Evolutionary conservation across 176 grass and related monocot genomes (phyloP), one percentile per base, ranked within the genome.

Genomic region (Ampelocalamus luodianensis): DNA sequence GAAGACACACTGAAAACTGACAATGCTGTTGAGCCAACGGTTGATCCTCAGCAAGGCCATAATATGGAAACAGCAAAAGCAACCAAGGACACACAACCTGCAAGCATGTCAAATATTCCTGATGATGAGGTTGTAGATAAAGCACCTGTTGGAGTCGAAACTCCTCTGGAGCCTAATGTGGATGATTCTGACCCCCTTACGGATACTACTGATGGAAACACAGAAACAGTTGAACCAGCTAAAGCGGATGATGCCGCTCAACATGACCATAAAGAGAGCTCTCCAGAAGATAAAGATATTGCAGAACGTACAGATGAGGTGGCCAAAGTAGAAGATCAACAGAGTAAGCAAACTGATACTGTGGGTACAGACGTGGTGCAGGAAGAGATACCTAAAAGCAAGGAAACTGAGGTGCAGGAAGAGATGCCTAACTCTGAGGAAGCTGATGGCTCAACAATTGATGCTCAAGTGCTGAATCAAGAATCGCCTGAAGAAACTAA

Each of bases 401-500:
- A 77, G 55, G 27, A 89, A 39, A 64, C 67, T 39, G 40, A 79
- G 27, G 65, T 29, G 48, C 88, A 32, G 1, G 65, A 86, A 77
- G 83, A 82, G 40, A 22, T 59, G 10, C 20, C 84, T 83, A 43
- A 72, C 79, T 66, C 37, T 79, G 66, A 51, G 62, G 39, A 79
- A 10, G 22, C 38, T 50, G 22, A 65, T 42, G 79, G 74, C 5
- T 27, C 12, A 32, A 48, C 29, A 29, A 67, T 29, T 9, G 16
- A 77, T 83, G 56, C 61, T 68, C 84, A 82, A 27, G 72, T 48
- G 66, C 22, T 78, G 40, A 66, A 83, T 34, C 48, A 90, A 87
- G 67, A 90, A 79, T 29, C 50, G 65, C 17, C 27, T 67, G 68
- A 74, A 86, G 65, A 86, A 48, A 72, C 26, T 7, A 71, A 64